Evolutionary conservation across 2,329 filamentous ascomycete species (phyloP), one percentile per base, ranked within the genome.

Genomic region (Botrytis tulipae): DNA sequence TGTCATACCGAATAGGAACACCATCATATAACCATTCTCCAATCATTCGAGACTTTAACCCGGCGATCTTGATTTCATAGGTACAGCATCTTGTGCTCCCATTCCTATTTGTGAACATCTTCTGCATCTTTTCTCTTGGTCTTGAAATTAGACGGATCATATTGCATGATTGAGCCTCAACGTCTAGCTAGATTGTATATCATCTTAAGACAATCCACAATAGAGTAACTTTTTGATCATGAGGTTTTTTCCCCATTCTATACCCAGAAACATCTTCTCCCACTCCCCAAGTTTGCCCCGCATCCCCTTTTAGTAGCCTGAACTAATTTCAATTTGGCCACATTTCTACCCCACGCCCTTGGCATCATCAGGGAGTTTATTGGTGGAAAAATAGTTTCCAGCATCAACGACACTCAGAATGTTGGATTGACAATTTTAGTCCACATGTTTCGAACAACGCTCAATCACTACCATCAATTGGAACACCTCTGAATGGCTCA

Each of bases 311-410:
- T 29, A 25, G 46, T 48, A 42, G 69, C 32, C 20, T 32, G 25
- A 63, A 62, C 69, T 54, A 25, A 42, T 42, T 22, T 6, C 22
- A 42, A 63, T 40, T 16, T 60, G 32, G 32, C 44, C 44, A 46
- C 32, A 32, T 29, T 44, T 67, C 14, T 66, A 72, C 70, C 70
- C 70, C 70, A 72, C 61, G 70, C n/a, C 46, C 46, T 72, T 68
- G 48, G 70, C 70, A 42, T 72, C 25, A 60, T 48, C 40, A 46
- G n/a, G 6, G 20, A 37, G 1, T 18, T 20, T 12, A 72, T 68
- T 72, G 70, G 70, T 67, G 70, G 70, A 68, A 72, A n/a, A 72
- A 67, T 44, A 59, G 8, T n/a, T 67, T 67, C 61, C 70, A 63
- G 29, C 25, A 16, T 67, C 61, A 35, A 68, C 70, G 42, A 72